A percentile compares a stretch with the other conserved stretches of the same genome.
Conservation (phyloP, 2,329 filamentous ascomycete species). For the Fusarium marasasianum region DNA sequence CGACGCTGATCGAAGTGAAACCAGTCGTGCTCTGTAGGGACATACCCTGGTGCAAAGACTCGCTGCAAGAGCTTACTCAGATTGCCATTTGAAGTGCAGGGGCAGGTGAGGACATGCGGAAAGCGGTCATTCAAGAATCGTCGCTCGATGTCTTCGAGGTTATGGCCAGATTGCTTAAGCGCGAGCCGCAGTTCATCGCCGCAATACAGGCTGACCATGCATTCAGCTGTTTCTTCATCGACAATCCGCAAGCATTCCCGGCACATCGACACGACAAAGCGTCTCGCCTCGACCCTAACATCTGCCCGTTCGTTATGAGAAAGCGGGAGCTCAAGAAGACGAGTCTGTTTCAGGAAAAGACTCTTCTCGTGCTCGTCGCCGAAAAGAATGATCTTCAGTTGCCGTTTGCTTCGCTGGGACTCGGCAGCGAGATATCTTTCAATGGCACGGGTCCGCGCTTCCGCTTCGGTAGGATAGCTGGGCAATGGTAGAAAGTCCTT, state of each 20-base stretch:
- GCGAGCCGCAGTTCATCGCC: background rate
- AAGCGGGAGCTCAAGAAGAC: background rate
- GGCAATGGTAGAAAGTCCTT: fast-evolving
- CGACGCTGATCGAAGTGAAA: background rate
- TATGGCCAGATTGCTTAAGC: background rate
- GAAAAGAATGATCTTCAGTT: background rate
- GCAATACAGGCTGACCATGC: background rate
- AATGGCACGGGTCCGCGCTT: background rate
- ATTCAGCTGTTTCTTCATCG: too few species aligned
- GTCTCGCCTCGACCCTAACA: background rate
- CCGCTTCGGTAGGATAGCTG: background rate
- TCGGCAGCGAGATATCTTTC: background rate
- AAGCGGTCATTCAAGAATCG: background rate
- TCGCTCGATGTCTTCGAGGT: background rate
- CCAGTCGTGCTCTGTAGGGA: background rate
- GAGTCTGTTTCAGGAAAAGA: background rate
- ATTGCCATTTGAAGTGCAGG: background rate
- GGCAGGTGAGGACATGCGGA: background rate
- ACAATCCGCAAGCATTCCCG: background rate
- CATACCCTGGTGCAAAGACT: background rate
- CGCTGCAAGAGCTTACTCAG: background rate
- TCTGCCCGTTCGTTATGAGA: fast-evolving
- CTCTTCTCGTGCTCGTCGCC: background rate
- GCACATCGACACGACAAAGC: background rate
- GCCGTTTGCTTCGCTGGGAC: background rate